phyloP scores from a whole-genome alignment of 2,329 filamentous ascomycete genomes.

The Calonectria hawksworthii region DNA sequence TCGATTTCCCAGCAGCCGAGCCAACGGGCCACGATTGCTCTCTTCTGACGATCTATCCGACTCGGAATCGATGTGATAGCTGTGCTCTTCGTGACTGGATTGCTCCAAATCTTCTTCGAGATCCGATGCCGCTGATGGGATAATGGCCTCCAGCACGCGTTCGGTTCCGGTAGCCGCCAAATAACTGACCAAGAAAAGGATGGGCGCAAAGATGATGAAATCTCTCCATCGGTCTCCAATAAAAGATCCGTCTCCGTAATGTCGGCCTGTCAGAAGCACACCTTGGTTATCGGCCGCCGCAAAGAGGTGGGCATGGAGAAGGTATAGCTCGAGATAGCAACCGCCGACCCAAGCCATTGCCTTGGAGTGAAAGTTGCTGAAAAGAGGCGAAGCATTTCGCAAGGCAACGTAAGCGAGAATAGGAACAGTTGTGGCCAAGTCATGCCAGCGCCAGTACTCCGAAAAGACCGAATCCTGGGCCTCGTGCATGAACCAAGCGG shows the following conservation, averaged over 20 bases:
- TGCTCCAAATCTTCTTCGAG: background rate
- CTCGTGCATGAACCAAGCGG: slow-evolving; percentile 47
- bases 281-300: slow-evolving; percentile 71
- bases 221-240: slow-evolving; percentile 43
- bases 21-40: background rate
- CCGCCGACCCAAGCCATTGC: slow-evolving; percentile 66
- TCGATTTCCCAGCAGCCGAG: background rate
- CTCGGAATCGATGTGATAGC: background rate
- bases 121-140: background rate
- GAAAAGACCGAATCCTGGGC: slow-evolving; percentile 67
- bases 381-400: slow-evolving; percentile 56
- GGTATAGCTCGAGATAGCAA: slow-evolving; percentile 70
- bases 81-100: background rate
- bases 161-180: background rate
- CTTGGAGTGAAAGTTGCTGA: slow-evolving; percentile 51
- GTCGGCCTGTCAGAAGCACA: slow-evolving; percentile 45
- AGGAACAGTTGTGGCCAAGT: slow-evolving; percentile 54
- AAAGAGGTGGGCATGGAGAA: slow-evolving; percentile 73
- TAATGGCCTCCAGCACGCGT: background rate
- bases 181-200: slow-evolving; percentile 35
- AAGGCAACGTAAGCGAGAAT: slow-evolving; percentile 66
- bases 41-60: background rate
- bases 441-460: slow-evolving; percentile 30
- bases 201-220: slow-evolving; percentile 40
- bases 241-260: slow-evolving; percentile 38